These are phyloP conservation scores for Lyophyllum decastes DNA, from an alignment of 768 basidiomycete genomes.

Conservation along the genomic window DNA sequence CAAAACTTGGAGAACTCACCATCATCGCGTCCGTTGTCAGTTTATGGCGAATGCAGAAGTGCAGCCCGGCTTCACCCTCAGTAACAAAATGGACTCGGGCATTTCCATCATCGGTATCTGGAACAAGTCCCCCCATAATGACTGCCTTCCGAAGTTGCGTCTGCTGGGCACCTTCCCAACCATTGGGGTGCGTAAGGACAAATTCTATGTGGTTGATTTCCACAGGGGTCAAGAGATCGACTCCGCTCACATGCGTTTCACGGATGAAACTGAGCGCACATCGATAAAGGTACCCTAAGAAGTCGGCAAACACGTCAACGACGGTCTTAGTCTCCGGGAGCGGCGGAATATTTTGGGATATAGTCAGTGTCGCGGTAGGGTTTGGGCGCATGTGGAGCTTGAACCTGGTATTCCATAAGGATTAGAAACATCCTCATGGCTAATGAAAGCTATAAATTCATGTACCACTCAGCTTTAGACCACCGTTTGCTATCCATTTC, in stretches of 20 bases:
- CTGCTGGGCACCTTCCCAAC: slow-evolving; percentile 64
- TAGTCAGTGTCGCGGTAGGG: slow-evolving; percentile 13
- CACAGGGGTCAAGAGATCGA: slow-evolving; percentile 34
- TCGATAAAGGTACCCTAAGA: slow-evolving; percentile 44
- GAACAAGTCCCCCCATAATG: slow-evolving; percentile 49
- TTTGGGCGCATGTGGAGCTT: slow-evolving; percentile 33
- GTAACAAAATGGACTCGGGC: slow-evolving; percentile 50
- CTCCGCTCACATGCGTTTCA: slow-evolving; percentile 39
- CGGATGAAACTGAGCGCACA: slow-evolving; percentile 28
- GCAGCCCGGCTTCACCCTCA: slow-evolving; percentile 57
- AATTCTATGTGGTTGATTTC: slow-evolving; percentile 20
- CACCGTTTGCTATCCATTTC: no score
- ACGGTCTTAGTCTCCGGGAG: slow-evolving; percentile 46
- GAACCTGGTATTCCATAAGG: slow-evolving; percentile 31
- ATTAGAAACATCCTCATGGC: no score
- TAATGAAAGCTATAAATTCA: no score
- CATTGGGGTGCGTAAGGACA: slow-evolving; percentile 55
- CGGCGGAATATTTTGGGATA: slow-evolving; percentile 25
- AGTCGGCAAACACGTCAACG: slow-evolving; percentile 48
- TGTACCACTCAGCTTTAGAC: slow-evolving; percentile 49
- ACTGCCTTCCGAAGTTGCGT: slow-evolving; percentile 56
- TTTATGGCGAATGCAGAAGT: slow-evolving; percentile 47
- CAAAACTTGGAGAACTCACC: slow-evolving; percentile 31
- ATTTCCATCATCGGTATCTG: slow-evolving; percentile 34
- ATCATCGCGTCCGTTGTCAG: slow-evolving; percentile 32